These are phyloP conservation scores for Anisodus tanguticus DNA, from an alignment of 257 asterid genomes.

Conservation along the genomic window DNA sequence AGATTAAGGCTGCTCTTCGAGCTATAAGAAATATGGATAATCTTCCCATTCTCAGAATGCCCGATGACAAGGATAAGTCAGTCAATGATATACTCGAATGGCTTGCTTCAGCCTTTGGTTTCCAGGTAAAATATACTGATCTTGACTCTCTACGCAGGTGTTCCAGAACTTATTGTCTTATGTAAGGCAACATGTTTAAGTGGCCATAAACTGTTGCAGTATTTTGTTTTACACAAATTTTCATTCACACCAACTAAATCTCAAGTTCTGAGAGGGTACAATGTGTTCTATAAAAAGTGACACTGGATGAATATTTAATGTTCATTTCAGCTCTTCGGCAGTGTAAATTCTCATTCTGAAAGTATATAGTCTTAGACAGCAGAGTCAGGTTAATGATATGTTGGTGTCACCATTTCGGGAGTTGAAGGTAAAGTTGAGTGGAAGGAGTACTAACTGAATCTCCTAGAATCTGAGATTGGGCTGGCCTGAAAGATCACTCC, in stretches of 20 bases:
- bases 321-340: slow-evolving; percentile 19
- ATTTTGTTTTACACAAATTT: not conserved
- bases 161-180: slow-evolving; percentile 3
- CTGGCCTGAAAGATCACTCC: not conserved
- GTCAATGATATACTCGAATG: slow-evolving; percentile 88
- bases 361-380: not conserved
- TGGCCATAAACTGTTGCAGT: not conserved
- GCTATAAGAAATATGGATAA: slow-evolving; percentile 68
- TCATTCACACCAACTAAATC: not conserved
- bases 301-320: slow-evolving; percentile 1
- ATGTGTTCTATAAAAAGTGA: not conserved
- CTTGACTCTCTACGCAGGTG: not conserved
- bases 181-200: not conserved
- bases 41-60: slow-evolving; percentile 69
- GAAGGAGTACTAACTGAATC: slow-evolving; percentile 18
- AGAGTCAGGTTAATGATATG: slow-evolving; percentile 14
- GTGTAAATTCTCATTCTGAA: slow-evolving; percentile 15
- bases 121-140: slow-evolving; percentile 69
- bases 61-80: slow-evolving; percentile 60
- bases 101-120: slow-evolving; percentile 92
- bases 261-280: slow-evolving; percentile 9
- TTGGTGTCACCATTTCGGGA: not conserved
- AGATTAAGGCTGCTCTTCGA: slow-evolving; percentile 82
- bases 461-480: not conserved
- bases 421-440: slow-evolving; percentile 15